Percentiles rank a stretch among this genome's conserved stretches.
These are phyloP conservation scores for Urostyla sp. DNA, from an alignment of 73 alveolate species.

Conservation along the genomic window DNA sequence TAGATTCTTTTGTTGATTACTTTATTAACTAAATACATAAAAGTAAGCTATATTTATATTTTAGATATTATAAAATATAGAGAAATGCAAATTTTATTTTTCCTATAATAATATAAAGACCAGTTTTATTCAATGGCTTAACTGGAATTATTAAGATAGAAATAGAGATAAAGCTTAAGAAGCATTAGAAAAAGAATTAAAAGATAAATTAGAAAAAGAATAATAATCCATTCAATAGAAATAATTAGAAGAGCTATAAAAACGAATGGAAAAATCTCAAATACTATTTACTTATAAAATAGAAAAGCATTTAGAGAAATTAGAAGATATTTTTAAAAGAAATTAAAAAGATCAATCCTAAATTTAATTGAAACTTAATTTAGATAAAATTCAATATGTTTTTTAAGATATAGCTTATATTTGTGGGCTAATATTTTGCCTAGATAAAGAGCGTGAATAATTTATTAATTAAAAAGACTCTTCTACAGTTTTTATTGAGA, in stretches of 20 bases:
- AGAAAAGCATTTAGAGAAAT: conserved; percentile 30
- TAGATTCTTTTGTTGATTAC: conserved; percentile 23
- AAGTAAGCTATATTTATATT: background rate
- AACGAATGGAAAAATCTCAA: background rate
- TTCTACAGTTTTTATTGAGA: background rate
- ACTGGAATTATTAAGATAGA: conserved; percentile 27
- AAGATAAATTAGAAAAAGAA: background rate
- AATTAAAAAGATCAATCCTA: background rate
- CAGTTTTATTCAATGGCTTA: conserved; percentile 13
- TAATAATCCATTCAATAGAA: background rate
- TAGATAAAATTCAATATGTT: background rate
- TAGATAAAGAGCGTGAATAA: conserved; percentile 9
- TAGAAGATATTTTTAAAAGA: conserved; percentile 11
- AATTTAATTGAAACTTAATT: background rate
- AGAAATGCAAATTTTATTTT: background rate
- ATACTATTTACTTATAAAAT: conserved; percentile 12
- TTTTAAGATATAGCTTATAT: conserved; percentile 28
- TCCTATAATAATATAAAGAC: background rate
- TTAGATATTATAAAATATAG: background rate
- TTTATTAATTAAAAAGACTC: conserved; percentile 15
- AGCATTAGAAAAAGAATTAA: background rate
- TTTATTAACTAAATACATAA: background rate
- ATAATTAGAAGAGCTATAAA: background rate
- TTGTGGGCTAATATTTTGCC: conserved; percentile 29
- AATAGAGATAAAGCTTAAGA: conserved; percentile 21